These are phyloP conservation scores for Cystobasidium ongulense DNA, from an alignment of 768 basidiomycete genomes.

Conservation along the genomic window DNA sequence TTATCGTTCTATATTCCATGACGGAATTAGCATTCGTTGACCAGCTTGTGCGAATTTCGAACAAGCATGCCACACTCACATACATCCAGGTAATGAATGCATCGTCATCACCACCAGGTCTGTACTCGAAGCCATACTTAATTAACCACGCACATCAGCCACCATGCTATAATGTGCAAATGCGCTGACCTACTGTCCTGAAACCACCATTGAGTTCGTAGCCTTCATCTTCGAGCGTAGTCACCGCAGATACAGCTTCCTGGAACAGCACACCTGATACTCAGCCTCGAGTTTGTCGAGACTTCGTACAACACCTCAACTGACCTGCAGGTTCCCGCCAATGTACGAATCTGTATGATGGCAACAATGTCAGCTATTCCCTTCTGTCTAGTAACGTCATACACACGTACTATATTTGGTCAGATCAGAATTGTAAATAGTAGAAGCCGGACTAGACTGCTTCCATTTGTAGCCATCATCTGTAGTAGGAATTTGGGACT, in stretches of 20 bases:
- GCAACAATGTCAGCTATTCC: neutral
- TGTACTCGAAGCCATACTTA: conserved; percentile 64
- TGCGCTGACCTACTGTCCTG: conserved; percentile 44
- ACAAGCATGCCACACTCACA: neutral
- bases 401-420: neutral
- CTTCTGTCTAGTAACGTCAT: neutral
- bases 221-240: conserved; percentile 52
- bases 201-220: conserved; percentile 54
- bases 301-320: neutral
- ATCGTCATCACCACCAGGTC: conserved; percentile 53
- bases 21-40: neutral
- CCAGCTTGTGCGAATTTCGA: neutral
- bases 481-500: conserved; percentile 53
- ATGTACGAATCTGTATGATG: conserved; percentile 31
- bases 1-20: conserved; percentile 52
- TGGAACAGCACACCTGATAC: conserved; percentile 54
- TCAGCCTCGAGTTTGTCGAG: no score
- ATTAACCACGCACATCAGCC: neutral
- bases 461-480: conserved; percentile 42
- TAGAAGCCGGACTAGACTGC: neutral
- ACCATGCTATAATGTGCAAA: neutral
- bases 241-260: conserved; percentile 64
- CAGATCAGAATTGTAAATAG: neutral
- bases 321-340: conserved; percentile 48
- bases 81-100: conserved; percentile 71